These are phyloP conservation scores for Aspergillus nomiae DNA, from an alignment of 2,329 filamentous ascomycete species.

Conservation along the genomic window DNA sequence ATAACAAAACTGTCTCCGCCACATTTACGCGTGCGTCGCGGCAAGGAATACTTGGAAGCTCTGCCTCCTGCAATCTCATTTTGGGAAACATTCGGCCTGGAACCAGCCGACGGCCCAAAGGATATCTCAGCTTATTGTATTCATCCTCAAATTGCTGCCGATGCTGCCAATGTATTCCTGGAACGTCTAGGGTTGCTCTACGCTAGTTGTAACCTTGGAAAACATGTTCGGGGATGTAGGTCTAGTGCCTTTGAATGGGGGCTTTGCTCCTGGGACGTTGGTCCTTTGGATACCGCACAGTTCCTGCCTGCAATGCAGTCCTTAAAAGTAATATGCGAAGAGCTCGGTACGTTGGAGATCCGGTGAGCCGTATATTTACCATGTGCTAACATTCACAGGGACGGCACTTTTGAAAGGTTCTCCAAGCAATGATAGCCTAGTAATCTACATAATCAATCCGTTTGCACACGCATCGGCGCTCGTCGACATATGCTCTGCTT, in stretches of 20 bases:
- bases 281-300: slow-evolving; percentile 24
- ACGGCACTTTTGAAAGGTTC: slow-evolving; percentile 36
- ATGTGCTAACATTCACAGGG: slow-evolving; percentile 31
- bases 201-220: slow-evolving; percentile 59
- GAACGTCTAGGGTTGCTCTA: slow-evolving; percentile 57
- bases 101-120: slow-evolving; percentile 58
- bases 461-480: slow-evolving; percentile 50
- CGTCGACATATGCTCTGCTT: slow-evolving; percentile 58
- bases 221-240: slow-evolving; percentile 47
- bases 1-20: slow-evolving; percentile 52
- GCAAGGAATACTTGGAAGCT: slow-evolving; percentile 56
- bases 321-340: slow-evolving; percentile 37
- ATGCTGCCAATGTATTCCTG: slow-evolving; percentile 54
- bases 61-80: slow-evolving; percentile 59
- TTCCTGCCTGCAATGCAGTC: slow-evolving; percentile 40
- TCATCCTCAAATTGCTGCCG: slow-evolving; percentile 52
- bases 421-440: slow-evolving; percentile 45
- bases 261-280: slow-evolving; percentile 39
- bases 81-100: slow-evolving; percentile 63
- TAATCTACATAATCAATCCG: slow-evolving; percentile 63
- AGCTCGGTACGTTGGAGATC: slow-evolving; percentile 35
- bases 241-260: slow-evolving; percentile 43
- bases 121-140: slow-evolving; percentile 61
- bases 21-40: slow-evolving; percentile 57
- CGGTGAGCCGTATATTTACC: background rate